Base-by-base conservation (phyloP, 139 green algal genomes). In the Eudorina sp. region DNA sequence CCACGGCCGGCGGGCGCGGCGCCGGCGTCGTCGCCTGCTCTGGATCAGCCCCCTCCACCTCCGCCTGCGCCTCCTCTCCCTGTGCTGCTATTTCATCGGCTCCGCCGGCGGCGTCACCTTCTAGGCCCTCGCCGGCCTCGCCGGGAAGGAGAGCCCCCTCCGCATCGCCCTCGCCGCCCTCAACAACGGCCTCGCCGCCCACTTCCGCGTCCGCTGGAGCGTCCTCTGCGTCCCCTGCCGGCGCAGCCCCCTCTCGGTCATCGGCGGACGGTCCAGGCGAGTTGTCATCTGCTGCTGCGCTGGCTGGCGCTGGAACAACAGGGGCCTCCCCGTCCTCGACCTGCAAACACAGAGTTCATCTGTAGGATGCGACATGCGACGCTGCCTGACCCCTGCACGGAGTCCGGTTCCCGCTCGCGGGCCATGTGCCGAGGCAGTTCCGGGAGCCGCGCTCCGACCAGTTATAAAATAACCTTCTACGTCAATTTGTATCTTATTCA, bases 1-100 rank as follows among this genome's bases (percentile, higher is more conserved):
- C 90, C 8, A 91, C 90, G 8, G 75, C 84, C 68, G 83, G 83
- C 0, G 74, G 82, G 29, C 66, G 53, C 25, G 25, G 82, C 29
- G 19, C 53, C 41, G 40, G 38, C 38, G 55, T 41, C 70, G 36
- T 53, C 70, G n/a, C 18, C 36, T 46, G 73, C 66, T 75, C 11
- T 34, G 5, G 14, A 27, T 75, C 66, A 29, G 31, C 34, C 3
- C 9, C 36, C 38, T 43, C 81, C 25, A 40, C 81, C 21, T 25
- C 84, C 4, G 51, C 29, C n/a, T 79, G 25, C n/a, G 38, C 34
- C 43, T 46, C 69, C 5, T 27, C 60, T 40, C 46, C 68, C 2
- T 31, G 66, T 45, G 73, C 74, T 4, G 31, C 74, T 43, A n/a
- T 66, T 48, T 16, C 51, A 3, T 46, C 66, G 5, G 21, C 72